Conservation (phyloP, 257 asterid species). For the Gentiana macrophylla region DNA sequence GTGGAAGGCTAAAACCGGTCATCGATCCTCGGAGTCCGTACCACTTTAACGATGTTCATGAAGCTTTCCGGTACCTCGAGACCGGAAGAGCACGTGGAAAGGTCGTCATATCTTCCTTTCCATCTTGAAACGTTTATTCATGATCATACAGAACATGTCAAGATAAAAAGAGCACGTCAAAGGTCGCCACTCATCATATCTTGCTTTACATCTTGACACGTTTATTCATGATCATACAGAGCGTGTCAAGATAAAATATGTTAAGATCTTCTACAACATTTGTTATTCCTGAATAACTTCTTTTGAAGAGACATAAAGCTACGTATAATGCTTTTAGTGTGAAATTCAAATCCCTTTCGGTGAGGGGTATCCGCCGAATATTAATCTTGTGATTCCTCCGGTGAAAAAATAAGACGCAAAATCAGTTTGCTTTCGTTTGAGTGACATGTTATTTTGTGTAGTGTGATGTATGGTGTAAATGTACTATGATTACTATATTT, state of each 20-base stretch:
- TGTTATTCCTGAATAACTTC: no score
- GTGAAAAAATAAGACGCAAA: no score
- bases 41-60: constrained; percentile 25
- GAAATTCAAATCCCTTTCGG: no score
- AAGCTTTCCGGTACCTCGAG: constrained; percentile 46
- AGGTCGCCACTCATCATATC: constrained; percentile 31
- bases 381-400: no score
- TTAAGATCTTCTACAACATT: no score
- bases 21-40: constrained; percentile 48
- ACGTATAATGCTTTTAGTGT: no score
- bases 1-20: constrained; percentile 42
- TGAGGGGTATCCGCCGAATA: no score
- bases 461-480: no score
- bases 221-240: not conserved
- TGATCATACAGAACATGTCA: constrained; percentile 9
- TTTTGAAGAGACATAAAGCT: no score
- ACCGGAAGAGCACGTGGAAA: constrained; percentile 73
- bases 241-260: constrained; percentile 45
- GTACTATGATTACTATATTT: no score
- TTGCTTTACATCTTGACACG: constrained; percentile 14
- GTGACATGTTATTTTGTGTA: no score
- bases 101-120: constrained; percentile 34
- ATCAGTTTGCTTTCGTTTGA: no score
- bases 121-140: constrained; percentile 4
- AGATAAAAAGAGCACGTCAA: constrained; percentile 63